phyloP scores from a whole-genome alignment of 1,284 basidiomycete genomes.

The Rhodotorula sp. region DNA sequence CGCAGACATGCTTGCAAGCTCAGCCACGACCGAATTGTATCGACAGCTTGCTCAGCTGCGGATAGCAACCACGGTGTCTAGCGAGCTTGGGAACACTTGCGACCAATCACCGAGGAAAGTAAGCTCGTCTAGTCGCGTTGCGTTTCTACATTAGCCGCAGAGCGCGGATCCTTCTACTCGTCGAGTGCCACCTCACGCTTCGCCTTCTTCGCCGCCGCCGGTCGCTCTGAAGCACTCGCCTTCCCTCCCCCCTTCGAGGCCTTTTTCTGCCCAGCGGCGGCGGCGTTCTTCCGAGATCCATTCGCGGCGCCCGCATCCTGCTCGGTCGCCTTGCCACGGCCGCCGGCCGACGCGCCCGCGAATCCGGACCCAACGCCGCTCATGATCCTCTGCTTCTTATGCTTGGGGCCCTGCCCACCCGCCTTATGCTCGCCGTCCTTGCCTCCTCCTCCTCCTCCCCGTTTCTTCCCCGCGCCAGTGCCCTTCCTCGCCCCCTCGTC shows the following conservation, averaged over 20 bases:
- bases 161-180: slow-evolving; percentile 7
- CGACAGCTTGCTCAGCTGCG: too few relatives aligned
- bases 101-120: too few relatives aligned
- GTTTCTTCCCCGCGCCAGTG: slow-evolving; percentile 1
- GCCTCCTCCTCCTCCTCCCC: slow-evolving; percentile 59
- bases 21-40: too few relatives aligned
- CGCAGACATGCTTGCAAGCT: too few relatives aligned
- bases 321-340: slow-evolving; percentile 56
- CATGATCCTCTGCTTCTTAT: slow-evolving; percentile 53
- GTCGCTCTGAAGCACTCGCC: slow-evolving; percentile 46
- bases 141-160: background rate
- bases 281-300: slow-evolving; percentile 51
- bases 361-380: slow-evolving; percentile 4
- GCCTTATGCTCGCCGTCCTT: slow-evolving; percentile 39
- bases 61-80: too few relatives aligned
- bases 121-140: too few relatives aligned
- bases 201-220: slow-evolving; percentile 14
- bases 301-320: slow-evolving; percentile 51
- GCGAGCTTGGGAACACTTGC: too few relatives aligned
- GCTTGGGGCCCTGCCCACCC: slow-evolving; percentile 55
- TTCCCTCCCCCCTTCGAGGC: background rate
- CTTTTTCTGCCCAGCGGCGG: background rate
- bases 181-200: slow-evolving; percentile 23
- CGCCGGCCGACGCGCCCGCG: background rate
- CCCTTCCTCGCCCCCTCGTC: slow-evolving; percentile 11